Evolutionary conservation across 2,329 filamentous ascomycete genomes (phyloP), one percentile per base, ranked within the genome.

Genomic region (Pyrenophora teres): DNA sequence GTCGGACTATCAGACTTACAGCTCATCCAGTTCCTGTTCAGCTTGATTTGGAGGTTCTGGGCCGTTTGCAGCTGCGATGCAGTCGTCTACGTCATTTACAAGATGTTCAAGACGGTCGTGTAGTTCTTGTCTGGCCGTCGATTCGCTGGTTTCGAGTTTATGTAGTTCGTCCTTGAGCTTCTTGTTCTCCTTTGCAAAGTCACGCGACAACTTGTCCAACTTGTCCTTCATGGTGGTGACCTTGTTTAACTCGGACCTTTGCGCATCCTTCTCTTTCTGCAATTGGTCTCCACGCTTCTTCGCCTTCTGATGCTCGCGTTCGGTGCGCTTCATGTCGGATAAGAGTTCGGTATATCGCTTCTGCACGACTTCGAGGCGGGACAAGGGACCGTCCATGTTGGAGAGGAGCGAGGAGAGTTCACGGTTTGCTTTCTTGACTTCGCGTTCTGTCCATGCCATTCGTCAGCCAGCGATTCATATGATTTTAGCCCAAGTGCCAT

Each of bases 151-250:
- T 65, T 93, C 89, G 23, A 96, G 81, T 45, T 90, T 91, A 70
- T 96, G 93, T 46, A 78, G 67, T 74, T 97, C 96, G 74, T 99
- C 94, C 76, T 97, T 97, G 60, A 99, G 86, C 77, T 96, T 95
- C 76, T 97, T 97, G 74, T 99, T 99, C 70, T 99, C 94, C 66
- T 93, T 89, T 54, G 95, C 94, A 48, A 99, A 82, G 74, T 99
- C 94, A 50, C 94, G 83, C 67, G 92, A 97, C 27, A 99, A 80
- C 72, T 97, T 99, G 76, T 99, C 94, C 39, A 99, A 80, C 76
- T 97, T 97, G 73, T 97, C 92, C 74, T 96, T 97, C 70, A 97
- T 85, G 1, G 87, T 89, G 16, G 89, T 87, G 18, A 92, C 93
- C 77, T 96, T 96, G 76, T 86, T 93, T 49, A 96, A 80, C 72